A percentile compares a stretch with the other conserved stretches of the same genome.
Evolutionary conservation across 2,329 filamentous ascomycete species (phyloP).

Genomic region (Zymoseptoria crescenta): DNA sequence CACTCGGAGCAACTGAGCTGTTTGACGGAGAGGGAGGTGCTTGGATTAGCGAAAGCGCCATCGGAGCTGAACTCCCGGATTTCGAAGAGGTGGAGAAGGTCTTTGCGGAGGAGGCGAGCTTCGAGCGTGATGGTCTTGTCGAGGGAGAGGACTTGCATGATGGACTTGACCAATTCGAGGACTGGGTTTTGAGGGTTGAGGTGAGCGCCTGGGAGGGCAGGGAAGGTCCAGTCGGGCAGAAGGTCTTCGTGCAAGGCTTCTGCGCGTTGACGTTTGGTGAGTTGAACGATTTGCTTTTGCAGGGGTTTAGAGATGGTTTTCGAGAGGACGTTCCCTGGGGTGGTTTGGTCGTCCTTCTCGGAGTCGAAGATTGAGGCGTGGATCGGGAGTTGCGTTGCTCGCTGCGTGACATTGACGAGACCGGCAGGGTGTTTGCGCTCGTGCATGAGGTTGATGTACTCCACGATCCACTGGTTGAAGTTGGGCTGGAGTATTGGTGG

Average conservation of each 20-base stretch:
- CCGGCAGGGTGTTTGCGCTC: slow-evolving; percentile 60
- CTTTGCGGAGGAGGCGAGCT: slow-evolving; percentile 78
- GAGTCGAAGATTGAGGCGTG: slow-evolving; percentile 47
- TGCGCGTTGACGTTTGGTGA: slow-evolving; percentile 79
- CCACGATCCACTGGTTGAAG: slow-evolving; percentile 88
- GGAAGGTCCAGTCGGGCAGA: slow-evolving; percentile 79
- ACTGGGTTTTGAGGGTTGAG: slow-evolving; percentile 61
- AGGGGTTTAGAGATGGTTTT: slow-evolving; percentile 80
- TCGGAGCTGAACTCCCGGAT: slow-evolving; percentile 87
- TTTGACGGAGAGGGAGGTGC: slow-evolving; percentile 60
- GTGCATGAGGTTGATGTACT: slow-evolving; percentile 95
- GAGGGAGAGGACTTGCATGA: slow-evolving; percentile 86
- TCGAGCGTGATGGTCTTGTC: slow-evolving; percentile 88
- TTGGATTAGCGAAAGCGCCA: slow-evolving; percentile 82
- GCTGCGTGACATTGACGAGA: slow-evolving; percentile 41
- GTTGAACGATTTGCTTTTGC: slow-evolving; percentile 74
- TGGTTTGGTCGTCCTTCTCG: slow-evolving; percentile 51
- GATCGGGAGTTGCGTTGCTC: slow-evolving; percentile 54
- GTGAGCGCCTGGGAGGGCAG: slow-evolving; percentile 66
- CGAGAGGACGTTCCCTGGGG: slow-evolving; percentile 59
- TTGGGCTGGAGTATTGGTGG: slow-evolving; percentile 70
- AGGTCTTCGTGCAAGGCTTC: slow-evolving; percentile 86
- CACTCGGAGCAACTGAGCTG: slow-evolving; percentile 85
- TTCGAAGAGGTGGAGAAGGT: slow-evolving; percentile 83
- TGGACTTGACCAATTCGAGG: slow-evolving; percentile 81